A percentile compares a stretch with the other conserved stretches of the same genome.
Evolutionary conservation across 2,329 filamentous ascomycete genomes (phyloP).

Genomic region (Cercospora sojina): DNA sequence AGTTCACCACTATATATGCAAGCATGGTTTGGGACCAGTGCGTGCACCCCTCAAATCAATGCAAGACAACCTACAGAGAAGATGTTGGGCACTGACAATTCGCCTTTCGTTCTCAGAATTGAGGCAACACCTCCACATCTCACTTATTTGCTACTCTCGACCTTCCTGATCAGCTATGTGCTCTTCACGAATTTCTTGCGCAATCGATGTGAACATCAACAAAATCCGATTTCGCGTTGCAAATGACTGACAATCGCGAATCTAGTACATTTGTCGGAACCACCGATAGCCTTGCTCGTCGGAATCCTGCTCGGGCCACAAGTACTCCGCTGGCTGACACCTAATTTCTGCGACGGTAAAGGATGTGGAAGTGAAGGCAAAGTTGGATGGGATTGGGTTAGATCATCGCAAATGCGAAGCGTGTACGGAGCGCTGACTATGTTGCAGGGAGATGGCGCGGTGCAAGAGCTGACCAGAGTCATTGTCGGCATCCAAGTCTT

Average conservation of each 20-base stretch:
- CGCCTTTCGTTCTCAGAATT: slow-evolving; percentile 29
- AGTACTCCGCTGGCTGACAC: slow-evolving; percentile 42
- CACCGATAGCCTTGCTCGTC: slow-evolving; percentile 48
- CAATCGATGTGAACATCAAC: slow-evolving; percentile 37
- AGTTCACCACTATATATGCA: not conserved
- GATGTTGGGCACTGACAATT: not conserved
- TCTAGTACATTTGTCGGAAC: slow-evolving; percentile 49
- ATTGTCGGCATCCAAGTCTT: slow-evolving; percentile 49
- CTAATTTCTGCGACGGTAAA: slow-evolving; percentile 39
- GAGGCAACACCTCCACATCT: slow-evolving; percentile 49
- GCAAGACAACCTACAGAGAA: not conserved
- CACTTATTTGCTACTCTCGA: slow-evolving; percentile 47
- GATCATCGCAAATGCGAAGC: not conserved
- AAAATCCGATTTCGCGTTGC: not conserved
- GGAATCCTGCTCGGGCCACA: slow-evolving; percentile 48
- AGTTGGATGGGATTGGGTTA: slow-evolving; percentile 43
- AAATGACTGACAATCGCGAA: not conserved
- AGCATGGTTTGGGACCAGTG: slow-evolving; percentile 4
- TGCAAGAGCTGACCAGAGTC: slow-evolving; percentile 46
- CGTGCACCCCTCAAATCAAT: not conserved
- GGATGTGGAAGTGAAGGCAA: slow-evolving; percentile 21
- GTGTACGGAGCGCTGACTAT: not conserved
- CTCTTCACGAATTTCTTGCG: slow-evolving; percentile 49
- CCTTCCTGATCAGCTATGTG: slow-evolving; percentile 49
- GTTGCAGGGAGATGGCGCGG: slow-evolving; percentile 38